phyloP scores from a whole-genome alignment of 768 basidiomycete species.

The Termitomyces sp. region DNA sequence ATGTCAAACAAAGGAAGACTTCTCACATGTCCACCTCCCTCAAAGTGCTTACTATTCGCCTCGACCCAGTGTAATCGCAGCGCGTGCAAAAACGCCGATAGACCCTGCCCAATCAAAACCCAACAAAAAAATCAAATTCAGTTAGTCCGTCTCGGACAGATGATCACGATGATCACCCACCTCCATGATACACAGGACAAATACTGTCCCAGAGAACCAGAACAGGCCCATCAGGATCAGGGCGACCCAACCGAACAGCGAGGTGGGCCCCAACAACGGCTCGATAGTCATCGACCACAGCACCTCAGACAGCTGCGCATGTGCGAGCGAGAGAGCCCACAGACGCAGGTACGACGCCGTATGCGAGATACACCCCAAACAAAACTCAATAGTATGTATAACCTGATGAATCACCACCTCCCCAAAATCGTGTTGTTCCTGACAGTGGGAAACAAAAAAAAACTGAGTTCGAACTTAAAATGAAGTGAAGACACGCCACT shows the following conservation, averaged over 20 bases:
- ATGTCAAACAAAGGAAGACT: conserved; percentile 8
- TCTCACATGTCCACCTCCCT: conserved; percentile 81
- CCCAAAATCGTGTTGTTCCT: conserved; percentile 89
- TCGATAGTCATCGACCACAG: conserved; percentile 88
- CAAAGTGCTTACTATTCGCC: conserved; percentile 94
- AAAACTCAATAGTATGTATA: conserved; percentile 99
- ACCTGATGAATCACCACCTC: conserved; percentile 96
- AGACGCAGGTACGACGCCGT: conserved; percentile 92
- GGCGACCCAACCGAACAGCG: conserved; percentile 58
- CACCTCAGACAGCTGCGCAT: conserved; percentile 95
- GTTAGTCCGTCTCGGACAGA: conserved; percentile 18
- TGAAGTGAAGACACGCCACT: conserved; percentile 30
- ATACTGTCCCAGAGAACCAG: conserved; percentile 81
- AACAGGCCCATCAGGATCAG: conserved; percentile 52
- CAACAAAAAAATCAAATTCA: too few relatives aligned
- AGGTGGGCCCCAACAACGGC: conserved; percentile 55
- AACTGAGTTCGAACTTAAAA: conserved; percentile 1
- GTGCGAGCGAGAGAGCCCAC: conserved; percentile 97
- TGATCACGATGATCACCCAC: conserved; percentile 42
- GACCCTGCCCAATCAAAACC: conserved; percentile 58
- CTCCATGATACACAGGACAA: conserved; percentile 93
- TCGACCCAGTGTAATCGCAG: conserved; percentile 98
- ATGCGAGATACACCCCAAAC: conserved; percentile 97
- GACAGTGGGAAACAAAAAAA: conserved; percentile 1
- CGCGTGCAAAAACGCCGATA: conserved; percentile 95